Base-by-base conservation (phyloP, 2,329 filamentous ascomycete species). In the Epichloe brachyelytri region DNA sequence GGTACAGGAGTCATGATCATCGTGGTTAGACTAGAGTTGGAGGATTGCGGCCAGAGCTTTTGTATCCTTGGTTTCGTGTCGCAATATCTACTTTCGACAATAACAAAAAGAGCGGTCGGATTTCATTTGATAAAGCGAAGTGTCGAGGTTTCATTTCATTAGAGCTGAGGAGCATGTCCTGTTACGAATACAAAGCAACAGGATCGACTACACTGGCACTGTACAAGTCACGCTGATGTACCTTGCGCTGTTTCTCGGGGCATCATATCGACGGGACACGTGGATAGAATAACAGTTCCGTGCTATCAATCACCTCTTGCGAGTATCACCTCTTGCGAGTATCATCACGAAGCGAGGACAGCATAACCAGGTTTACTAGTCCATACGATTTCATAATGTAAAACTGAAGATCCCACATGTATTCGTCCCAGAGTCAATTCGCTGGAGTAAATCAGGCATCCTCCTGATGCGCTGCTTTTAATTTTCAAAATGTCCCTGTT, bases 401-500 rank as follows among this genome's bases (percentile, higher is more conserved):
- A 19, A 14, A 26, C 12, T 8, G 33, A 17, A 47, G 22, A 39
- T 22, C n/a, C 15, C n/a, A 10, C 15, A n/a, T 38, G 4, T 2
- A 36, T 33, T 17, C 30, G 39, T 37, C 30, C 8, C n/a, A 5
- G 10, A 44, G 19, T 19, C 37, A 17, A n/a, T 26, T 33, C 8
- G 22, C 22, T n/a, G 10, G 43, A 49, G 5, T 11, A 36, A 22
- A 46, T 56, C 49, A 60, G 19, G 48, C 49, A 41, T 55, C 69
- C 56, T 80, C 77, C 56, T 78, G 75, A 58, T 80, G 78, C 26
- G 73, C 72, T 50, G 65, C 67, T 66, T 83, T 85, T 57, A 88
- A 65, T 50, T 72, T 62, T 86, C 83, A 64, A 93, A 90, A 67
- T 89, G 79, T 58, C 74, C 75, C 67, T 83, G 83, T 65, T 91